These are phyloP conservation scores for Eutrema japonicum DNA, from an alignment of 345 rosid genomes.

Conservation along the genomic window DNA sequence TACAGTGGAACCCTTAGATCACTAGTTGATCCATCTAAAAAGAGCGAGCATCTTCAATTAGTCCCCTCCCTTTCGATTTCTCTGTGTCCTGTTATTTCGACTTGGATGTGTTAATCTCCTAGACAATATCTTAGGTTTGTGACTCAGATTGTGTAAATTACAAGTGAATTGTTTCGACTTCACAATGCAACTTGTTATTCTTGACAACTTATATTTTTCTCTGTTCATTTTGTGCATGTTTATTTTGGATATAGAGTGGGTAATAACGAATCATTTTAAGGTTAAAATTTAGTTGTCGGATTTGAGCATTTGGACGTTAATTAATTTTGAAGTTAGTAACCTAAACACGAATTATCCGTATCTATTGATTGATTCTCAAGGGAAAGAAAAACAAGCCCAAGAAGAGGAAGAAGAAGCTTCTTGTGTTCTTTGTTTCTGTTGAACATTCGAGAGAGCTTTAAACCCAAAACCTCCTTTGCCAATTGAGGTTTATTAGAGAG, in stretches of 20 bases:
- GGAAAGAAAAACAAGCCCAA: too few relatives aligned
- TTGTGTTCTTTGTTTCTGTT: background rate
- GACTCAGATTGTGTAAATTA: constrained; percentile 26
- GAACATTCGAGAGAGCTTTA: background rate
- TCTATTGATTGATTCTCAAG: too few relatives aligned
- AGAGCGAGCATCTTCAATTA: background rate
- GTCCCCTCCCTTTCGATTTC: background rate
- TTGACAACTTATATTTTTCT: background rate
- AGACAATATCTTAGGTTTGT: constrained; percentile 9
- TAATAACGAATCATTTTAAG: too few relatives aligned
- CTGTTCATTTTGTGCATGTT: background rate
- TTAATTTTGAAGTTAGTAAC: too few relatives aligned
- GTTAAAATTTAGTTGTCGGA: too few relatives aligned
- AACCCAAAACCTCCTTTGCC: constrained; percentile 11
- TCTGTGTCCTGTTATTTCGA: constrained; percentile 11
- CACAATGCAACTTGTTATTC: background rate
- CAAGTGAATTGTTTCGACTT: background rate
- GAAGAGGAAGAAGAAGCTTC: too few relatives aligned
- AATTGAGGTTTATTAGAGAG: background rate
- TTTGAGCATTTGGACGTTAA: too few relatives aligned
- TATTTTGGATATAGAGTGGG: too few relatives aligned
- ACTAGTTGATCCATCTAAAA: constrained; percentile 10
- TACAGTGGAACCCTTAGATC: constrained; percentile 85
- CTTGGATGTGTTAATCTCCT: constrained; percentile 16
- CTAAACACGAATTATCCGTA: too few relatives aligned